A percentile compares a stretch with the other conserved stretches of the same genome.
phyloP scores from a whole-genome alignment of 805 yeast genomes.

The Schwanniomyces sp. region DNA sequence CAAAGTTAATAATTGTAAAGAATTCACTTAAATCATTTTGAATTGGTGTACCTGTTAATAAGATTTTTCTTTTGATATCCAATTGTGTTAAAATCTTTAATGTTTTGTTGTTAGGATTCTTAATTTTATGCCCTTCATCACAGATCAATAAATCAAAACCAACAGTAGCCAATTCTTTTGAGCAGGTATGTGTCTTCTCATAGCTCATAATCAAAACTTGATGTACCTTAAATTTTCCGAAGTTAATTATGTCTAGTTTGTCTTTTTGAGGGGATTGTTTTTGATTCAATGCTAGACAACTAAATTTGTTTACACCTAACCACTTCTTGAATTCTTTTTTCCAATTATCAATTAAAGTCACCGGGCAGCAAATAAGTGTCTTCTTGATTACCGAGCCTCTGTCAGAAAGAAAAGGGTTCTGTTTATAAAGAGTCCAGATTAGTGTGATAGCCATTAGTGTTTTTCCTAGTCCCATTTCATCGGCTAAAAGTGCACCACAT shows the following conservation, averaged over 20 bases:
- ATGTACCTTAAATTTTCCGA: slow-evolving; percentile 67
- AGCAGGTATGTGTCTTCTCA: slow-evolving; percentile 66
- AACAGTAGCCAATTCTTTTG: slow-evolving; percentile 47
- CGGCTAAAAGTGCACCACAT: slow-evolving; percentile 83
- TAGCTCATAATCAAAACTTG: slow-evolving; percentile 87
- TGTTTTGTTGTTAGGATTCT: slow-evolving; percentile 70
- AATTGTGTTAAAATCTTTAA: slow-evolving; percentile 59
- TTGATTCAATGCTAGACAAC: slow-evolving; percentile 60
- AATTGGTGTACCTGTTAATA: slow-evolving; percentile 88
- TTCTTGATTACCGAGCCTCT: slow-evolving; percentile 48
- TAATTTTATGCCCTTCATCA: slow-evolving; percentile 94
- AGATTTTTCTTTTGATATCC: slow-evolving; percentile 53
- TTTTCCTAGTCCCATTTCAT: slow-evolving; percentile 86
- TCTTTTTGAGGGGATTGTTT: slow-evolving; percentile 53
- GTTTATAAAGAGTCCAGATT: slow-evolving; percentile 79
- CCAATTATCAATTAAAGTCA: slow-evolving; percentile 87
- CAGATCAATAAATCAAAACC: slow-evolving; percentile 74
- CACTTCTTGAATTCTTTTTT: slow-evolving; percentile 84
- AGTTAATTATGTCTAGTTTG: slow-evolving; percentile 54
- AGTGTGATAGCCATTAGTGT: slow-evolving; percentile 83
- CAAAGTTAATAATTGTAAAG: slow-evolving; percentile 74
- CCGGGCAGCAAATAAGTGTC: slow-evolving; percentile 86
- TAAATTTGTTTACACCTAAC: slow-evolving; percentile 66
- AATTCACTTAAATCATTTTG: slow-evolving; percentile 90
- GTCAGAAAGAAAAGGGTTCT: slow-evolving; percentile 44